Evolutionary conservation across 371 early-diverging fungal species (phyloP).

Genomic region (Apophysomyces variabilis): DNA sequence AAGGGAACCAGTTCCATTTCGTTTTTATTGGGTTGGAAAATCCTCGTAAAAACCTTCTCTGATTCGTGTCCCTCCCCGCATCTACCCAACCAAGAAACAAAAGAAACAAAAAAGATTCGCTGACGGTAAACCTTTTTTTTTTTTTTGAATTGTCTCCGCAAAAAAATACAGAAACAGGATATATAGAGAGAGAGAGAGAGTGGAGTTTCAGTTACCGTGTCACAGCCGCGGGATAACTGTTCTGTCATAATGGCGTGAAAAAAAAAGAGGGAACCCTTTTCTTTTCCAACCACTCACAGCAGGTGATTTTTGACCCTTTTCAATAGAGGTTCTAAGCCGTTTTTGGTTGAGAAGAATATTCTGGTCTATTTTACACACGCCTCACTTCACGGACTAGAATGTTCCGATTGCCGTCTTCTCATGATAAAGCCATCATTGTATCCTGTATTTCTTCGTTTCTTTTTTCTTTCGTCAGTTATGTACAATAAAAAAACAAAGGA

Average conservation of each 20-base stretch:
- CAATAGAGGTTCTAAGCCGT: not conserved
- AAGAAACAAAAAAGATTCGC: not conserved
- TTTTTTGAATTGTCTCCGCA: not conserved
- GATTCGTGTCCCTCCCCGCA: constrained; percentile 4
- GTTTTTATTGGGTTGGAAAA: not conserved
- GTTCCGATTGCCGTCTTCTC: not conserved
- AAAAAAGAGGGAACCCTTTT: not conserved
- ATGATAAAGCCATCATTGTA: not conserved
- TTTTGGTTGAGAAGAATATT: not conserved
- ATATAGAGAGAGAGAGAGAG: not conserved
- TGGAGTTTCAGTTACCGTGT: not conserved
- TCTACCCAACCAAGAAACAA: not conserved
- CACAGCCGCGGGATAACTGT: not conserved
- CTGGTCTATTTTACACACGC: not conserved
- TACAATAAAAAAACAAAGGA: not conserved
- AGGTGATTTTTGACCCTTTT: constrained; percentile 9
- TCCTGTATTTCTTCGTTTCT: no score
- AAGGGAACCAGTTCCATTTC: not conserved
- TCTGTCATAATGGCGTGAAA: constrained; percentile 12
- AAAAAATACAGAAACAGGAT: not conserved
- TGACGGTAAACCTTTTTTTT: not conserved
- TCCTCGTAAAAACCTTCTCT: not conserved
- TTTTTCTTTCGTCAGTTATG: not conserved
- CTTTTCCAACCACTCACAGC: constrained; percentile 5
- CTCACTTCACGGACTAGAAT: not conserved